phyloP scores from a whole-genome alignment of 164 flowering plant genomes.

The Amborella trichopoda region DNA sequence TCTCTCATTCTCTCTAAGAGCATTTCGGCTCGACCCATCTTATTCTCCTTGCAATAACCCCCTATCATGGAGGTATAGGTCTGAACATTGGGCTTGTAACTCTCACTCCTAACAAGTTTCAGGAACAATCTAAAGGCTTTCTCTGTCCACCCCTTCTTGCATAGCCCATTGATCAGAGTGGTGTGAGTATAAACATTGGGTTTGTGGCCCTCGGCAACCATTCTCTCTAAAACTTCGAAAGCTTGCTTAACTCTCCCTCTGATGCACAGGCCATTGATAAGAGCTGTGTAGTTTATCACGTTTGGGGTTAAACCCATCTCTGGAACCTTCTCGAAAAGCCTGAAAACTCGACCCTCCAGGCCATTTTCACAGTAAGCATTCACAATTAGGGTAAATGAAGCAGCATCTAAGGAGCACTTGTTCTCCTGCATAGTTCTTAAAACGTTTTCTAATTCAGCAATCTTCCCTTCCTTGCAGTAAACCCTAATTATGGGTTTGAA shows the following conservation, averaged over 20 bases:
- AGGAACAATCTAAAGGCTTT: constrained; percentile 85
- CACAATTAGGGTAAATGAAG: constrained; percentile 46
- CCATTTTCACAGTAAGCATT: constrained; percentile 40
- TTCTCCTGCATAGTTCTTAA: constrained; percentile 38
- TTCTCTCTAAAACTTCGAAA: constrained; percentile 73
- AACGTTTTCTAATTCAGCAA: constrained; percentile 59
- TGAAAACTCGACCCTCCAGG: constrained; percentile 31
- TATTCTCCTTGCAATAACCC: constrained; percentile 87
- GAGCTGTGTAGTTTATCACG: constrained; percentile 59
- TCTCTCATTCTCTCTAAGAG: constrained; percentile 64
- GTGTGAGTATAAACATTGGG: constrained; percentile 95
- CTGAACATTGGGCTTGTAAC: constrained; percentile 77
- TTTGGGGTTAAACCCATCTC: constrained; percentile 52
- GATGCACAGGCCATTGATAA: constrained; percentile 65
- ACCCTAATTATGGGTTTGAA: constrained; percentile 50
- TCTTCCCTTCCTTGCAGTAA: constrained; percentile 41
- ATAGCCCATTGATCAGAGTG: constrained; percentile 67
- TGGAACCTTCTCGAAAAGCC: constrained; percentile 45
- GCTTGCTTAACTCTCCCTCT: constrained; percentile 81
- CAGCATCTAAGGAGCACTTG: constrained; percentile 47
- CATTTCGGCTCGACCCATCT: constrained; percentile 79
- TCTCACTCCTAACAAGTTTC: constrained; percentile 72
- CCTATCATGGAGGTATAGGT: constrained; percentile 85
- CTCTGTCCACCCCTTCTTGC: constrained; percentile 95
- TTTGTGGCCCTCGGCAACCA: constrained; percentile 73